phyloP scores from a whole-genome alignment of 1,139 yeast species.

The Yamadazyma mexicana region DNA sequence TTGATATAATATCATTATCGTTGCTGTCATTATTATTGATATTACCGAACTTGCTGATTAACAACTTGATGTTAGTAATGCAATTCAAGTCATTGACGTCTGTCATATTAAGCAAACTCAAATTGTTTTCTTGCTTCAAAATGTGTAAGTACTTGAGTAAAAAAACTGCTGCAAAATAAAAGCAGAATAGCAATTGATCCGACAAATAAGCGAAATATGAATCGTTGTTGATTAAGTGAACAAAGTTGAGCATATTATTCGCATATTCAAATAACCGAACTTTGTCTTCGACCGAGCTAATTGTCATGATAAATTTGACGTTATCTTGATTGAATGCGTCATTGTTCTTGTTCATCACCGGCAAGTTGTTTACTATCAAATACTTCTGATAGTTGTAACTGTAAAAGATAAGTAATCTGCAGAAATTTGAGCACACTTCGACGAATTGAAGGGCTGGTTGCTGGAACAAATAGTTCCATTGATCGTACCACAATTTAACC shows the following conservation, averaged over 20 bases:
- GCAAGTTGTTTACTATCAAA: constrained; percentile 11
- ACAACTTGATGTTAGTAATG: constrained; percentile 18
- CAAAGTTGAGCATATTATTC: constrained; percentile 41
- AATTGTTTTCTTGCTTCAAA: constrained; percentile 9
- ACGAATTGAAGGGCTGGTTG: constrained; percentile 80
- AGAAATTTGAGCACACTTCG: constrained; percentile 70
- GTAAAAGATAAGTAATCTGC: constrained; percentile 50
- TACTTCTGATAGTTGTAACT: constrained; percentile 29
- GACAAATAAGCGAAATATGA: constrained; percentile 67
- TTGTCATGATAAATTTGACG: constrained; percentile 22
- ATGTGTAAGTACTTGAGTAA: constrained; percentile 29
- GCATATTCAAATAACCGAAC: constrained; percentile 35
- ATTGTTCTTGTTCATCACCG: constrained; percentile 7
- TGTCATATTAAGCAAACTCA: constrained; percentile 7
- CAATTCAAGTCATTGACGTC: constrained; percentile 13
- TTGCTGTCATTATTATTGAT: constrained; percentile 31
- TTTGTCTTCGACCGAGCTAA: constrained; percentile 18
- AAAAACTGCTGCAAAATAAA: constrained; percentile 51
- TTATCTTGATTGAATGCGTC: constrained; percentile 24
- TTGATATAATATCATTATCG: constrained; percentile 29
- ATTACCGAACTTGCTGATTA: constrained; percentile 31
- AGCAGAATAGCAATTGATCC: constrained; percentile 65
- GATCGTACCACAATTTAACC: constrained; percentile 61
- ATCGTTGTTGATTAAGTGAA: constrained; percentile 49
- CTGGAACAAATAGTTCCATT: constrained; percentile 70